Percentiles rank a stretch among this genome's conserved stretches.
Evolutionary conservation across 768 basidiomycete species (phyloP).

Genomic region (Suillus paluster): DNA sequence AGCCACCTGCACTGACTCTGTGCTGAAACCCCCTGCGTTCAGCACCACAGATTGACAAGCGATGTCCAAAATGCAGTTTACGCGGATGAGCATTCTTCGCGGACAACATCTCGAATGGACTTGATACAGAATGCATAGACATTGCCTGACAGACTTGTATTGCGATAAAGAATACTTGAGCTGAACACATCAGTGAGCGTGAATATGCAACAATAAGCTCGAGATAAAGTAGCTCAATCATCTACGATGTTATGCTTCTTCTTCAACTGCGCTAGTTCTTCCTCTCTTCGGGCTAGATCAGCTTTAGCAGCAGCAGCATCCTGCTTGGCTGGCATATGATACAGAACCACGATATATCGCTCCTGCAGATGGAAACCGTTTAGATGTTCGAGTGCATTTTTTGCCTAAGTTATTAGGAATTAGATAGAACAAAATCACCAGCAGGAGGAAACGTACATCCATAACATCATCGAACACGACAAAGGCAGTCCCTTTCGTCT

Average conservation of each 20-base stretch:
- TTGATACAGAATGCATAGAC: slow-evolving; percentile 15
- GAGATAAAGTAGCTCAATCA: slow-evolving; percentile 44
- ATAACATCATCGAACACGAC: slow-evolving; percentile 96
- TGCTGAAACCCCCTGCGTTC: slow-evolving; percentile 12
- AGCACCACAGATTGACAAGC: slow-evolving; percentile 64
- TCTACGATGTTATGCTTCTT: slow-evolving; percentile 85
- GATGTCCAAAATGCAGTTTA: slow-evolving; percentile 55
- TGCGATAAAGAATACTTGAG: neutral
- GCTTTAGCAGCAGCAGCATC: slow-evolving; percentile 93
- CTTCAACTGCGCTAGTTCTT: slow-evolving; percentile 87
- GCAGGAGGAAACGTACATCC: slow-evolving; percentile 63
- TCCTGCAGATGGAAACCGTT: slow-evolving; percentile 99
- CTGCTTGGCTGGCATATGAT: slow-evolving; percentile 97
- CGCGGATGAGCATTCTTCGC: slow-evolving; percentile 13
- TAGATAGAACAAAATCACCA: slow-evolving; percentile 2
- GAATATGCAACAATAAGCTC: slow-evolving; percentile 16
- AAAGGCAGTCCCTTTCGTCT: slow-evolving; percentile 95
- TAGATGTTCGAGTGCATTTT: slow-evolving; percentile 94
- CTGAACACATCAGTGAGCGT: slow-evolving; percentile 19
- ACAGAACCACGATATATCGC: slow-evolving; percentile 96
- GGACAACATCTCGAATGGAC: slow-evolving; percentile 9
- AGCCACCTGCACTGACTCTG: slow-evolving; percentile 7
- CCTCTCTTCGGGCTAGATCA: slow-evolving; percentile 88
- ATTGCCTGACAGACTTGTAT: slow-evolving; percentile 9
- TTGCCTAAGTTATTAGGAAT: slow-evolving; percentile 62